These are phyloP conservation scores for Monosporascus sp. DNA, from an alignment of 2,329 filamentous ascomycete species.

Conservation along the genomic window DNA sequence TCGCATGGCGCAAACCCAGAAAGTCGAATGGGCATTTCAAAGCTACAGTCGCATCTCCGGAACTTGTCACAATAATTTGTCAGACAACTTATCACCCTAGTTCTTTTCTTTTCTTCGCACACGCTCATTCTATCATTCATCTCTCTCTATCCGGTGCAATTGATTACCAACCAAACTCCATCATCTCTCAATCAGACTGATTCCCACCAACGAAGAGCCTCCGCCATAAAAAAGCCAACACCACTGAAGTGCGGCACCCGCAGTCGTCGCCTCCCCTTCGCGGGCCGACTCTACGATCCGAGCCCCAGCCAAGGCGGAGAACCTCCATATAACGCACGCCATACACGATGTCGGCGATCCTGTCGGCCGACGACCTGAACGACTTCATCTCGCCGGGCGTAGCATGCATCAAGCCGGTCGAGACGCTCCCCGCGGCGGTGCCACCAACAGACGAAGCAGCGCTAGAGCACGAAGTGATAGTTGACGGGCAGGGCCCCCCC, in stretches of 20 bases:
- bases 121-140: too few relatives aligned
- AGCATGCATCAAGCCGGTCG: conserved; percentile 95
- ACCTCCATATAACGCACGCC: not conserved
- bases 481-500: conserved; percentile 67
- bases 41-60: conserved; percentile 6
- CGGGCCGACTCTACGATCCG: not conserved
- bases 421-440: conserved; percentile 70
- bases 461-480: conserved; percentile 78
- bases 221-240: too few relatives aligned
- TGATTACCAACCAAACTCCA: too few relatives aligned
- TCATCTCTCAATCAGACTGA: too few relatives aligned
- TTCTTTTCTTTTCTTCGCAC: too few relatives aligned
- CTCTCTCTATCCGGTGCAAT: too few relatives aligned
- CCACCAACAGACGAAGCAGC: conserved; percentile 30
- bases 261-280: not conserved
- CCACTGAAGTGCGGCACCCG: not conserved
- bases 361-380: conserved; percentile 94
- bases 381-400: conserved; percentile 98
- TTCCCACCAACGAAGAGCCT: too few relatives aligned
- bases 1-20: conserved; percentile 13
- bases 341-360: conserved; percentile 82
- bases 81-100: not conserved
- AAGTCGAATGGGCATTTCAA: conserved; percentile 18
- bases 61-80: not conserved
- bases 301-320: not conserved